Percentiles rank a stretch among this genome's conserved stretches.
These are phyloP conservation scores for Daldinia loculata DNA, from an alignment of 495 filamentous ascomycete genomes.

Conservation along the genomic window DNA sequence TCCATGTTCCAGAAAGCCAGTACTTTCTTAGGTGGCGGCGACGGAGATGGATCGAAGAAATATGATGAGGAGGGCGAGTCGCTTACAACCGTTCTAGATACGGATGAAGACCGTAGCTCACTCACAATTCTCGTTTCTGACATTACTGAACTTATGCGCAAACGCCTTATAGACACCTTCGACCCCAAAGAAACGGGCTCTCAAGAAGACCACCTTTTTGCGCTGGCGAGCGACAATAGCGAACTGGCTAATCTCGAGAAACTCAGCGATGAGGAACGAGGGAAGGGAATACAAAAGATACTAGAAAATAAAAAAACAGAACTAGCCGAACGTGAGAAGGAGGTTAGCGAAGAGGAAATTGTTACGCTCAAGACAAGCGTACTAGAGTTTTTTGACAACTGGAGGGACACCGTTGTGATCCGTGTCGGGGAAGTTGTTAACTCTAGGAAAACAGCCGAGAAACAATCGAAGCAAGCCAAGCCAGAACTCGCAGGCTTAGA, in stretches of 20 bases:
- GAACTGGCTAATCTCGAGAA: constrained; percentile 34
- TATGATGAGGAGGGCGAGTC: constrained; percentile 41
- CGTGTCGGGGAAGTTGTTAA: constrained; percentile 74
- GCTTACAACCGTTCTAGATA: constrained; percentile 40
- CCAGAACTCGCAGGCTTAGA: constrained; percentile 18
- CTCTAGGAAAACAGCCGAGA: constrained; percentile 55
- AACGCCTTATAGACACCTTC: constrained; percentile 49
- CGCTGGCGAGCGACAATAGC: constrained; percentile 24
- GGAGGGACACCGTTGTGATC: constrained; percentile 67
- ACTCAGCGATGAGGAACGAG: constrained; percentile 12
- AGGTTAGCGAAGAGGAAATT: constrained; percentile 50
- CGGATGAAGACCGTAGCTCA: constrained; percentile 48
- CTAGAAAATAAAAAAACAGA: constrained; percentile 43
- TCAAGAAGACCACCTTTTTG: constrained; percentile 21
- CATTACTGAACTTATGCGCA: constrained; percentile 55
- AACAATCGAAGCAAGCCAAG: constrained; percentile 35
- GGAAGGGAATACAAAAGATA: constrained; percentile 37
- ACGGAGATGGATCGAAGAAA: constrained; percentile 16
- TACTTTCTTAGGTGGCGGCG: constrained; percentile 26
- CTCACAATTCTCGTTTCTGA: constrained; percentile 50
- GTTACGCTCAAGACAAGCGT: constrained; percentile 44
- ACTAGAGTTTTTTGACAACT: constrained; percentile 69
- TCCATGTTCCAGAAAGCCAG: constrained; percentile 41
- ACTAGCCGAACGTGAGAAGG: constrained; percentile 46
- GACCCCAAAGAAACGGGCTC: constrained; percentile 45